Percentiles rank a stretch among this genome's conserved stretches.
Conservation (phyloP, 768 basidiomycete species). For the Pholiota conissans region DNA sequence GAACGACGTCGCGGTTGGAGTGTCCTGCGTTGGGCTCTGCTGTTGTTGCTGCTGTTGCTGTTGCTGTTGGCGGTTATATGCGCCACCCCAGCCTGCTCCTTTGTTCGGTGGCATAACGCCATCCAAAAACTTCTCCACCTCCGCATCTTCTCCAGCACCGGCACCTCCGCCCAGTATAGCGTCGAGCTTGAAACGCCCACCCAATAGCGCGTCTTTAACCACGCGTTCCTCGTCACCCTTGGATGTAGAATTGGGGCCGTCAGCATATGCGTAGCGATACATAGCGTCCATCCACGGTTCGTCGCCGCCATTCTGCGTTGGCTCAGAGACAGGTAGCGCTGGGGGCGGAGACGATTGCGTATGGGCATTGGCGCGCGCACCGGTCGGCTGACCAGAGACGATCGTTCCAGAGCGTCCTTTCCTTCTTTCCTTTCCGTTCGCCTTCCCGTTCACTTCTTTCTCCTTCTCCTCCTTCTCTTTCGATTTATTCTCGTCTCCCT, state of each 20-base stretch:
- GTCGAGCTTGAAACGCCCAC: neutral
- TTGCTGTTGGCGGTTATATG: neutral
- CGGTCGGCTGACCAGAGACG: conserved; percentile 7
- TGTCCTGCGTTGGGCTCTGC: neutral
- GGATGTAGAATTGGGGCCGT: neutral
- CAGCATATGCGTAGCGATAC: neutral
- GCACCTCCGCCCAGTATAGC: neutral
- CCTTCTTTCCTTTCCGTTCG: neutral
- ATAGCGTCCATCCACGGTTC: neutral
- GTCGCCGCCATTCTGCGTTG: neutral
- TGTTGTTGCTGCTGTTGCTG: neutral
- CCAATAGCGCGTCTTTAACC: neutral
- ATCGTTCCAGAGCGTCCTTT: conserved; percentile 10
- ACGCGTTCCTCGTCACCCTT: neutral
- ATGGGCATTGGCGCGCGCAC: neutral
- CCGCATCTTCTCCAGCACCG: neutral
- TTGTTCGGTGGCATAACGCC: neutral
- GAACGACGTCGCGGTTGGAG: neutral
- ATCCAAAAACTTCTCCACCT: conserved; percentile 1
- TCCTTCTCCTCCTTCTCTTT: conserved; percentile 35
- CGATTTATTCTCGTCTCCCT: conserved; percentile 37
- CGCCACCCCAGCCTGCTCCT: neutral
- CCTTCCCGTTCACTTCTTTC: conserved; percentile 3
- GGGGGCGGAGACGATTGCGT: neutral
- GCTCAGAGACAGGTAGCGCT: no score